Evolutionary conservation across 768 basidiomycete species (phyloP).

Genomic region (Cubamyces sp.): DNA sequence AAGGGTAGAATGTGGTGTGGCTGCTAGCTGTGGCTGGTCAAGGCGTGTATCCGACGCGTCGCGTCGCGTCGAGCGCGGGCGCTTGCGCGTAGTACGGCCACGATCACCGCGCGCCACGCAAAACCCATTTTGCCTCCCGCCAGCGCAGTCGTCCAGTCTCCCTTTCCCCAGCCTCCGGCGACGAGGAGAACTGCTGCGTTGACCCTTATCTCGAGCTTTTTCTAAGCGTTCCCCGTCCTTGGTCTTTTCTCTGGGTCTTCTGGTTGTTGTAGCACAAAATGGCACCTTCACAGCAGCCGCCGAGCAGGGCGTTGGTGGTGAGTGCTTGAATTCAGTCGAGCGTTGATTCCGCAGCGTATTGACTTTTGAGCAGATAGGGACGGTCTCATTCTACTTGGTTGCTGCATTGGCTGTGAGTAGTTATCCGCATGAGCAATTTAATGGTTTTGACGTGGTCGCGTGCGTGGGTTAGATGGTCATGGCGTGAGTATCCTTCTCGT

Average conservation of each 20-base stretch:
- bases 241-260: constrained; percentile 1
- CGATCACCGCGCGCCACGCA: constrained; percentile 16
- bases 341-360: not conserved
- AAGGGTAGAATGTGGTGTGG: not conserved
- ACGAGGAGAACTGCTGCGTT: constrained; percentile 5
- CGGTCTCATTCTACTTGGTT: constrained; percentile 86
- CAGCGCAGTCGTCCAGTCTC: constrained; percentile 11
- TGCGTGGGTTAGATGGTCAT: constrained; percentile 74
- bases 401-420: constrained; percentile 81
- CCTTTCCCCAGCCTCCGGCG: not conserved
- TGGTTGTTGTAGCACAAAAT: constrained; percentile 6
- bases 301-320: constrained; percentile 53
- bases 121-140: constrained; percentile 18
- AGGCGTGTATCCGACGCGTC: constrained; percentile 20
- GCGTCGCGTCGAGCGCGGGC: constrained; percentile 26
- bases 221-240: not conserved
- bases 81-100: not conserved
- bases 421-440: not conserved
- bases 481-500: constrained; percentile 56
- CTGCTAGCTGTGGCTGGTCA: constrained; percentile 1
- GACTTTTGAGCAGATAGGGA: constrained; percentile 55
- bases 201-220: not conserved
- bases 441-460: not conserved
- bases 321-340: constrained; percentile 24
- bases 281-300: constrained; percentile 30